Conservation (phyloP, 495 filamentous ascomycete species). For the Aspergillus nidulans region DNA sequence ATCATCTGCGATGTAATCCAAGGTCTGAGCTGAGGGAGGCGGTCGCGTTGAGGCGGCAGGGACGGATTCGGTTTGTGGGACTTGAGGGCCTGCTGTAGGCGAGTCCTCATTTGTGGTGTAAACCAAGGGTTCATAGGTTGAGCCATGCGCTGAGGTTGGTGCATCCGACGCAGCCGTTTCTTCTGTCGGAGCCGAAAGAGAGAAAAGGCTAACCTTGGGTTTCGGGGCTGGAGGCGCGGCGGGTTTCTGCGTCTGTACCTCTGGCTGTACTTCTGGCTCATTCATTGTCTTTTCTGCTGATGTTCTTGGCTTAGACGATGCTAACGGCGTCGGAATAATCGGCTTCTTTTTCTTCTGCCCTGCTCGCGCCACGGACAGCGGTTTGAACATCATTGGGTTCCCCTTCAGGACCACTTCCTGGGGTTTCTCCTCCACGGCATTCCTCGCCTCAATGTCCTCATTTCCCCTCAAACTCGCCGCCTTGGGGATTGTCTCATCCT, state of each 20-base stretch:
- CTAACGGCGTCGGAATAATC: constrained; percentile 12
- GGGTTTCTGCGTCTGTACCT: constrained; percentile 7
- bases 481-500: constrained; percentile 20
- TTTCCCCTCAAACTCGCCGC: constrained; percentile 12
- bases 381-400: constrained; percentile 83
- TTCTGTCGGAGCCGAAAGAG: constrained; percentile 30
- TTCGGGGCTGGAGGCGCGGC: constrained; percentile 28
- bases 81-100: constrained; percentile 20
- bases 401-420: constrained; percentile 65
- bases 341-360: constrained; percentile 59
- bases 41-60: constrained; percentile 21
- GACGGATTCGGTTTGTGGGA: constrained; percentile 18
- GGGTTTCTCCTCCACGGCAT: constrained; percentile 15
- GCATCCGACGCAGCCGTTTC: constrained; percentile 11
- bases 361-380: constrained; percentile 71
- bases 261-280: not conserved
- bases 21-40: constrained; percentile 33
- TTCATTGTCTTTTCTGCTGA: not conserved
- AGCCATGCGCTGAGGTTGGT: constrained; percentile 2
- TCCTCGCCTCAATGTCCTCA: constrained; percentile 4
- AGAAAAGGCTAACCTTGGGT: constrained; percentile 62
- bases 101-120: constrained; percentile 34
- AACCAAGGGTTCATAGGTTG: constrained; percentile 49
- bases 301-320: not conserved
- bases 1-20: constrained; percentile 63